Base-by-base conservation (phyloP, 164 flowering plant species). In the Macadamia tetraphylla region DNA sequence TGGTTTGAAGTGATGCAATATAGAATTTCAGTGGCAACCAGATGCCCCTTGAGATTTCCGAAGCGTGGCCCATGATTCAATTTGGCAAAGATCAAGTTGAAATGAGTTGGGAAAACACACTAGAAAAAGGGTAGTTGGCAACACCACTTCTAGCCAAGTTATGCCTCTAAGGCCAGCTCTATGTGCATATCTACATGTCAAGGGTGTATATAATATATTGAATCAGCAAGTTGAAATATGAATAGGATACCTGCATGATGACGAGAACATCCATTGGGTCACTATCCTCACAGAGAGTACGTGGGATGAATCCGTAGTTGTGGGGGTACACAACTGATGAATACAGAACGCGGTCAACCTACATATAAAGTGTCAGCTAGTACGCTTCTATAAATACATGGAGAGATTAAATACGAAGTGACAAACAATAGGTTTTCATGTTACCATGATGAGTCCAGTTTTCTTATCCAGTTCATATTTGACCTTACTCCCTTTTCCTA, bases 381-480 rank as follows among this genome's bases (percentile, higher is more conserved):
- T 61, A 59, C 0, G 13, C 46, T n/a, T 11, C 35, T 9, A 67
- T 58, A 44, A 56, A 52, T 15, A 18, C 14, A 43, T n/a, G 18
- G 29, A 23, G 57, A 55, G 7, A 3, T 42, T 13, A 15, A 31
- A 17, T 35, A 66, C 30, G 6, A 23, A 42, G 58, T 29, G 65
- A 56, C 40, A 9, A 29, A 52, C 1, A 0, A 35, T 14, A 74
- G 62, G 29, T 58, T 52, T 63, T 30, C 64, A 10, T 42, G 67
- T n/a, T 74, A 88, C 98, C 94, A 86, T 92, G 79, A 92, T 90
- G 15, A 92, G 78, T 30, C 98, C 98, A 70, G 94, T 77, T 66
- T 82, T 90, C 66, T 92, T 92, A 87, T 92, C 98, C 75, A 92
- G 93, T 73, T 92, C 98, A 78, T 92, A 92, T 74, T 92, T 92